Base-by-base conservation (phyloP, 352 stramenopile genomes). In the Peronospora belbahrii region DNA sequence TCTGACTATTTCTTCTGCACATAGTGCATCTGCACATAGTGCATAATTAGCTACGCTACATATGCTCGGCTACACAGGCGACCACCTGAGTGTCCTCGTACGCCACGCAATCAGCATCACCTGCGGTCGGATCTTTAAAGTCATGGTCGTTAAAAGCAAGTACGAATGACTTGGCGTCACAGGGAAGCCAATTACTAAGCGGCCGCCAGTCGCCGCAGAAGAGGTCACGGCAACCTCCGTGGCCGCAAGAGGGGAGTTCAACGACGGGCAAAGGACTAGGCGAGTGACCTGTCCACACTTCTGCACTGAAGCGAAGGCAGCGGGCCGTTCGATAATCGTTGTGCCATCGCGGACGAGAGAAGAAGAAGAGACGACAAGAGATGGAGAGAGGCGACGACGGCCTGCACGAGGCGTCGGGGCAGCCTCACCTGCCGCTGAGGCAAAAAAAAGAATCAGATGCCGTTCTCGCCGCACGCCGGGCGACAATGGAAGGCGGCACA, bases 81-180 rank as follows among this genome's bases (percentile, higher is more conserved):
- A n/a, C n/a, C n/a, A n/a, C n/a, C n/a, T n/a, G n/a, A n/a, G n/a
- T n/a, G n/a, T n/a, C n/a, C n/a, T n/a, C n/a, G n/a, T n/a, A n/a
- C n/a, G 23, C 23, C 4, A 27, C 23, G 23, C 23, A 27, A 38
- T 47, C 46, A 0, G 46, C 33, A 20, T 52, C 45, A 6, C 23
- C 45, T 4, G 45, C 24, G 17, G 36, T 28, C 7, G 37, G 24
- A 8, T 52, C 46, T 30, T 53, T 28, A 7, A 27, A 27, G 23
- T 53, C 46, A 23, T 18, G 20, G 20, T 47, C 46, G 32, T 35
- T 34, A 23, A 53, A 53, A 2, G 28, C 36, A 2, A 53, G 19
- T 11, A 47, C 46, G 19, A 23, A 47, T 2, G 7, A 0, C 5
- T 47, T n/a, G 46, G 46, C 3, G 19, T 44, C 18, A 6, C 30